Conservation (phyloP, 768 basidiomycete species). For the Tulasnella sp. region DNA sequence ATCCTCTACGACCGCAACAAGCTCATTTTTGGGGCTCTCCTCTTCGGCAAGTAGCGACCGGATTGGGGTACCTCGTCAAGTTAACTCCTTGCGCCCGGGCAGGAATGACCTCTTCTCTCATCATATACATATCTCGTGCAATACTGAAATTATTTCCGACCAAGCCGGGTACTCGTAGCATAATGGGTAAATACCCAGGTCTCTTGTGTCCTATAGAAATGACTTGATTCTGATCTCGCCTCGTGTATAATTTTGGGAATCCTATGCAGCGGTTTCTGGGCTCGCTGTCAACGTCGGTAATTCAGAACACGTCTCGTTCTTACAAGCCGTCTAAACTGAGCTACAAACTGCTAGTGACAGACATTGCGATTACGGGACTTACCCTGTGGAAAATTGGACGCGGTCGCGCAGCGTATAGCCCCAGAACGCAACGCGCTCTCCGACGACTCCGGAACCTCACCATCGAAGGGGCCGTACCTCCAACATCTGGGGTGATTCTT, state of each 20-base stretch:
- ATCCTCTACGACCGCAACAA: not conserved
- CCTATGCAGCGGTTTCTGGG: not conserved
- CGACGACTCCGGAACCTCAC: not conserved
- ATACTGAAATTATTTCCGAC: not conserved
- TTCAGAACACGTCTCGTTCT: not conserved
- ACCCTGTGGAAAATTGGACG: not conserved
- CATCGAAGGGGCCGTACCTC: conserved; percentile 2
- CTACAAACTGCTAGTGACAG: not conserved
- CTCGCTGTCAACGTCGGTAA: not conserved
- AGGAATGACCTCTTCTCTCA: not conserved
- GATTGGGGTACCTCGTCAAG: not conserved
- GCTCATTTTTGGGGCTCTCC: not conserved
- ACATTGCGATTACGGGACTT: not conserved
- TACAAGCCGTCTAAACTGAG: not conserved
- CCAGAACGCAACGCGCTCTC: not conserved
- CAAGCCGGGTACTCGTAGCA: not conserved
- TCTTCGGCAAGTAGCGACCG: not conserved
- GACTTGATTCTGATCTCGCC: not conserved
- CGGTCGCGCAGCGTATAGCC: not conserved
- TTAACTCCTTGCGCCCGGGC: not conserved
- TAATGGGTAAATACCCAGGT: not conserved
- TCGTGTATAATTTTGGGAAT: not conserved
- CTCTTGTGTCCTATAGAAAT: not conserved
- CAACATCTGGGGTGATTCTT: not conserved
- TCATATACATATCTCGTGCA: not conserved